Base-by-base conservation (phyloP, 192 early-diverging fungal genomes). In the Pecoramyces ruminantium region DNA sequence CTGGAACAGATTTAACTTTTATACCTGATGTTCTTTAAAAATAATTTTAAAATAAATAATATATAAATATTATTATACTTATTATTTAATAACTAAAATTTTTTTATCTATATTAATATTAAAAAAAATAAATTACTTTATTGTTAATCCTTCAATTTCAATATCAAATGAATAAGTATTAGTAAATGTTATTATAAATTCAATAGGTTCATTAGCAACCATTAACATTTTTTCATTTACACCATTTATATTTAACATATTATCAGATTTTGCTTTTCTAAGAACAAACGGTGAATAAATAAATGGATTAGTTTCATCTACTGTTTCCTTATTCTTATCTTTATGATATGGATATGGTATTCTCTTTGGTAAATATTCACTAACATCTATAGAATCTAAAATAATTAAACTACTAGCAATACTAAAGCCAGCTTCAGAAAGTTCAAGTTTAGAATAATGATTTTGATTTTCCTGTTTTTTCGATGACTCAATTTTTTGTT, bases 151-250 rank as follows among this genome's bases (percentile, higher is more conserved):
- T 79, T 93, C 90, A 27, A 95, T 83, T 28, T 94, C 93, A 34
- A 95, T 79, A 81, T 94, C 93, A 84, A 95, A 93, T 21, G 89
- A 87, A 85, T 93, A 95, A 15, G 93, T 92, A 84, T 95, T 95
- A 0, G 91, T 87, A 18, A 95, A 80, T 1, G 86, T 88, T 9
- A 95, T 85, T 34, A 93, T 92, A 82, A 95, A 93, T 67, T 92
- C 88, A 3, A 88, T 87, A 0, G 87, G 80, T 82, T 95, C 94
- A 78, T 88, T 87, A 13, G 90, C 88, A 14, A 94, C 89, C 1
- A 95, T 81, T n/a, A 89, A 79, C 15, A 87, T 83, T 67, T 87
- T 58, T 38, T 81, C 80, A 29, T 77, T 80, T 5, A 18, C 82
- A 79, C 78, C 11, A 13, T 6, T 67, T 29, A 28, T 78, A 29